These are phyloP conservation scores for Paspalum vaginatum DNA, from an alignment of 176 grass and related monocot genomes.

Conservation along the genomic window DNA sequence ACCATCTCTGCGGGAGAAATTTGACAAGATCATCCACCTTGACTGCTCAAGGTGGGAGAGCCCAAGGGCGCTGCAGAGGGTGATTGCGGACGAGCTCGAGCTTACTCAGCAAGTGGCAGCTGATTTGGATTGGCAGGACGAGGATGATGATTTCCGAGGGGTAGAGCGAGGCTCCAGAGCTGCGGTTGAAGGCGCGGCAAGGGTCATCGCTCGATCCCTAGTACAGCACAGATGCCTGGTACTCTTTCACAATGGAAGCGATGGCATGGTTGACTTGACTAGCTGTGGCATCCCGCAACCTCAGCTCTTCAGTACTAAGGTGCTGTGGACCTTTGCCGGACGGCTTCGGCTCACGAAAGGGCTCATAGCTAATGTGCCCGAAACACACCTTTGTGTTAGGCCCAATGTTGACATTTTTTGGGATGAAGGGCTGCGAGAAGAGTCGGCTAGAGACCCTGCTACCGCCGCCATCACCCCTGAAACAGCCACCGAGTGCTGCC, in stretches of 20 bases:
- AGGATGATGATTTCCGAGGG: slow-evolving; percentile 20
- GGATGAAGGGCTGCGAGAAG: too few relatives aligned
- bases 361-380: accelerated
- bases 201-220: neutral
- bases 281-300: accelerated
- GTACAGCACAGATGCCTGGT: neutral
- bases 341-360: accelerated
- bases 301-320: neutral
- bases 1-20: neutral
- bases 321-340: slow-evolving; percentile 13
- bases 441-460: too few relatives aligned
- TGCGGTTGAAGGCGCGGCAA: accelerated
- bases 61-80: slow-evolving; percentile 1
- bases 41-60: slow-evolving; percentile 16
- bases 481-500: neutral
- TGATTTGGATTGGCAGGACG: neutral
- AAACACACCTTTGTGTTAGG: neutral
- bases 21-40: slow-evolving; percentile 19
- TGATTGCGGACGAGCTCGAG: neutral
- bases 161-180: neutral
- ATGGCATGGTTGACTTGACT: accelerated
- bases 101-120: neutral
- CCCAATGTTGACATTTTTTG: neutral
- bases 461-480: too few relatives aligned
- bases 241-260: neutral